Conservation (phyloP, 495 filamentous ascomycete species). For the Podospora conica region DNA sequence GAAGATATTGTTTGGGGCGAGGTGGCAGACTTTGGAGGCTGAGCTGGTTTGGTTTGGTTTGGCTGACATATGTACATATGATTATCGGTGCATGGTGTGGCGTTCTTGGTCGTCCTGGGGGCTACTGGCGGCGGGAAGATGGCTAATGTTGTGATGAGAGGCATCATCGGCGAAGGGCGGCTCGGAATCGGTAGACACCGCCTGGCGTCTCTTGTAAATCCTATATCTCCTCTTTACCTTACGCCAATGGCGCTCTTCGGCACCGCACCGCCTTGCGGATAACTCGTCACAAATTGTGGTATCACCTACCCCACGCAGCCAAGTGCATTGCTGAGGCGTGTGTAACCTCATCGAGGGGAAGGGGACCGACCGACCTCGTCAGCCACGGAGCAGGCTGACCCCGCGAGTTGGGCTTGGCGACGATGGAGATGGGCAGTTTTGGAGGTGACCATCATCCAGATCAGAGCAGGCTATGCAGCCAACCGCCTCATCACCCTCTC, state of each 20-base stretch:
- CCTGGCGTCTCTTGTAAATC: neutral
- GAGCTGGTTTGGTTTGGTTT: neutral
- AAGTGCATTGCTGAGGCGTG: neutral
- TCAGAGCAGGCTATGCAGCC: neutral
- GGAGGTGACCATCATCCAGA: neutral
- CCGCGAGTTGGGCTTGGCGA: neutral
- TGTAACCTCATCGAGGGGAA: constrained; percentile 1
- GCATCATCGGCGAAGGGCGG: neutral
- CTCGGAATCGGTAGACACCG: neutral
- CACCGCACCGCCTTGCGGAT: neutral
- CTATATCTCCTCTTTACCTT: neutral
- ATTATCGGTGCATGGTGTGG: constrained; percentile 6
- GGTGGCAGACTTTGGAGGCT: neutral
- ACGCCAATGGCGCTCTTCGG: neutral
- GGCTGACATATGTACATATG: neutral
- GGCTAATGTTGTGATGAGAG: neutral
- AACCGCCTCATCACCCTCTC: neutral
- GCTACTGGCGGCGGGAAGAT: neutral
- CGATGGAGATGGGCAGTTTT: neutral
- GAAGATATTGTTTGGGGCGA: neutral
- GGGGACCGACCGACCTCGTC: neutral
- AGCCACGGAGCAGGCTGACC: neutral
- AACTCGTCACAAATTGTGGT: neutral
- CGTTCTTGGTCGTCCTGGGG: neutral
- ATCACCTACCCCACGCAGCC: constrained; percentile 4